Conservation (phyloP, 108 stramenopile species). For the Stephanodiscus triporus region DNA sequence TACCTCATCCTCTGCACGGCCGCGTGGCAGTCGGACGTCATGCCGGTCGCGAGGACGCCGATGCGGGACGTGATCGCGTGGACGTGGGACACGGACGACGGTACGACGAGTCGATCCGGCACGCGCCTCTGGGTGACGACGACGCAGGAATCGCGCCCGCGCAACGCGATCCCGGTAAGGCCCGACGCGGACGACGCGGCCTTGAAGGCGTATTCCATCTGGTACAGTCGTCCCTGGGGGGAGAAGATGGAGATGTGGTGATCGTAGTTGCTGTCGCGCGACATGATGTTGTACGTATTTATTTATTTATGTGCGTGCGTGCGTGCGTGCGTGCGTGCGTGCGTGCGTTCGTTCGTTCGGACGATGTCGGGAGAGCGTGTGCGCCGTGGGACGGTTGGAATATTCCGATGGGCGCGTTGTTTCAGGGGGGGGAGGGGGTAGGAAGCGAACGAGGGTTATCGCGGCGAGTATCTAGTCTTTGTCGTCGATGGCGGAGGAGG, state of each 20-base stretch:
- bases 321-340: too few species aligned
- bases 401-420: too few species aligned
- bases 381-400: too few species aligned
- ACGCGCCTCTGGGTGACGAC: conserved; percentile 99
- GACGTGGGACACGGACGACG: conserved; percentile 87
- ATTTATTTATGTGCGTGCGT: neutral
- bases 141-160: conserved; percentile 87
- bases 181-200: conserved; percentile 88
- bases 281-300: conserved; percentile 25
- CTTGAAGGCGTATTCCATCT: conserved; percentile 99
- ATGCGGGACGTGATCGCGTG: conserved; percentile 88
- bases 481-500: too few species aligned
- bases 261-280: conserved; percentile 84
- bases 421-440: too few species aligned
- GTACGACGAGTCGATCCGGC: conserved; percentile 93
- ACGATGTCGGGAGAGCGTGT: too few species aligned
- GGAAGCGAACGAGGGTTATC: too few species aligned
- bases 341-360: too few species aligned
- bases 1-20: conserved; percentile 92
- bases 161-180: conserved; percentile 94
- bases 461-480: too few species aligned
- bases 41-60: conserved; percentile 93
- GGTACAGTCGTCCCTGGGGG: conserved; percentile 98
- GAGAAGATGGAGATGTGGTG: conserved; percentile 99
- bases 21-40: conserved; percentile 86